phyloP scores from a whole-genome alignment of 768 basidiomycete species.

The Naematelia aurantialba region DNA sequence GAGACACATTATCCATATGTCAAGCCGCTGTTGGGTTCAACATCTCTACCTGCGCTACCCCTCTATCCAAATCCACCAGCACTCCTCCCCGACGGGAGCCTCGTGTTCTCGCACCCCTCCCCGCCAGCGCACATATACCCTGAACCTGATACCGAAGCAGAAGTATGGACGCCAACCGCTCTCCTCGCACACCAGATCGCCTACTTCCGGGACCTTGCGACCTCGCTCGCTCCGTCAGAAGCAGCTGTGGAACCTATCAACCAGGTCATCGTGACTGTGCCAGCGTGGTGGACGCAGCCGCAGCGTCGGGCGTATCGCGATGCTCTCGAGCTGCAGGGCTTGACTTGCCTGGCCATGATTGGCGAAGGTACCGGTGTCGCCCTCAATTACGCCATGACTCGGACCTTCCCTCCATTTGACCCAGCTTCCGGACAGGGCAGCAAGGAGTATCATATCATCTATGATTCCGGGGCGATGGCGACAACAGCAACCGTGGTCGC shows the following conservation, averaged over 20 bases:
- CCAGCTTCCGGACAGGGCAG: slow-evolving; percentile 52
- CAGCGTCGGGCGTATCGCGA: slow-evolving; percentile 89
- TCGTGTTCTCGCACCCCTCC: slow-evolving; percentile 44
- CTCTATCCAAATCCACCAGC: slow-evolving; percentile 45
- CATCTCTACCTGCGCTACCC: slow-evolving; percentile 20
- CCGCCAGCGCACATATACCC: slow-evolving; percentile 35
- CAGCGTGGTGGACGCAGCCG: slow-evolving; percentile 81
- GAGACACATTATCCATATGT: slow-evolving; percentile 77
- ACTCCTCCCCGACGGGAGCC: slow-evolving; percentile 26
- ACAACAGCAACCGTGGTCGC: slow-evolving; percentile 50
- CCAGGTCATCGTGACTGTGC: slow-evolving; percentile 85
- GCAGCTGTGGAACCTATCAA: slow-evolving; percentile 63
- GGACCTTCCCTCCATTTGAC: slow-evolving; percentile 63
- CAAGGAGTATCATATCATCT: slow-evolving; percentile 72
- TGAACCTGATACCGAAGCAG: slow-evolving; percentile 41
- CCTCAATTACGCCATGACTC: slow-evolving; percentile 96
- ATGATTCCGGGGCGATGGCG: slow-evolving; percentile 78
- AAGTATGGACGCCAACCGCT: slow-evolving; percentile 74
- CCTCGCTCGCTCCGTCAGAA: slow-evolving; percentile 56
- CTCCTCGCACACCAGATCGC: slow-evolving; percentile 89
- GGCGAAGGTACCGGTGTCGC: slow-evolving; percentile 82
- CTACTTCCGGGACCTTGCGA: slow-evolving; percentile 84
- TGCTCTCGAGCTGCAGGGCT: slow-evolving; percentile 84
- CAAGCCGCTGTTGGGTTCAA: slow-evolving; percentile 70
- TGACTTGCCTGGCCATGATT: slow-evolving; percentile 75